Base-by-base conservation (phyloP, 2,329 filamentous ascomycete species). In the Sclerotinia minor region DNA sequence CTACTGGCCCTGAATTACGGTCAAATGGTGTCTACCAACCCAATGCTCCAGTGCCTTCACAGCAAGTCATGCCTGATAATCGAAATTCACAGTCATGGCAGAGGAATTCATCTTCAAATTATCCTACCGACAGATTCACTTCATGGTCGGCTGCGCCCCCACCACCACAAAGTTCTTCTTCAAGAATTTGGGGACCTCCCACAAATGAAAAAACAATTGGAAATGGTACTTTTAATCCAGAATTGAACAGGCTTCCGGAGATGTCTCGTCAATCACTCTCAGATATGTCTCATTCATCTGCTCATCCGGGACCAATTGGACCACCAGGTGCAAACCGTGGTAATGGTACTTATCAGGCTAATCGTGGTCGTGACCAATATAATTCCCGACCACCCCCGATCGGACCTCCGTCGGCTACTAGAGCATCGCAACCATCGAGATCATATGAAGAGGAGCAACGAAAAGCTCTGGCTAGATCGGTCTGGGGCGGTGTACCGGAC, bases 201-300 rank as follows among this genome's bases (percentile, higher is more conserved):
- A 86, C 87, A 66, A 89, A 85, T 73, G 88, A 91, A 72, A 84
- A 88, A 65, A 88, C 86, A 15, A 86, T 94, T 26, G 91, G 91
- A 4, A 94, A 94, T 76, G 91, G 91, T 54, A 92, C 90, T 0
- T 94, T 94, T 74, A 87, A 85, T 67, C 83, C 86, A 17, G 86
- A 87, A 72, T 81, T 89, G 64, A 83, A 82, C 77, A 53, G 78
- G 79, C 24, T 77, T 9, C 74, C 76, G 38, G 75, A 76, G 47
- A 74, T 76, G 66, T 73, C 74, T 50, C 69, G 68, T 59, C 67
- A 71, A 57, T 69, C 73, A 41, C 71, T 70, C 57, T 76, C 76
- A 57, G 58, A 65, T 49, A 50, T 65, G 53, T 35, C 64, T 59
- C 73, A 75, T 58, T 67, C 69, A 67, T 67, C 72, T 44, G 67